Evolutionary conservation across 208 protist species (phyloP).

Genomic region (Naegleria fowleri): DNA sequence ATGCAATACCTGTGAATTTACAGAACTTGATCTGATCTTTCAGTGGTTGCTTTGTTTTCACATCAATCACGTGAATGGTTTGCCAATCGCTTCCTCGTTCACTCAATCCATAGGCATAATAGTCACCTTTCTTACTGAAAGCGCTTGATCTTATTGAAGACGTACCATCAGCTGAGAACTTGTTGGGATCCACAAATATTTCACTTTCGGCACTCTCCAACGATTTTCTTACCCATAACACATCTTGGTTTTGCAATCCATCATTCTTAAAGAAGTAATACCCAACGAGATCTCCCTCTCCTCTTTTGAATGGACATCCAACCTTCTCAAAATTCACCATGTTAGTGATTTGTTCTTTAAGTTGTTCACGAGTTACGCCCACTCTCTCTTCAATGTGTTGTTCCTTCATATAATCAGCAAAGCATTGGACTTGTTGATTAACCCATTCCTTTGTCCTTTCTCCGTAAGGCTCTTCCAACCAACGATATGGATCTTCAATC

Average conservation of each 20-base stretch:
- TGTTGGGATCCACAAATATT: conserved; percentile 82
- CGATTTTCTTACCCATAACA: conserved; percentile 53
- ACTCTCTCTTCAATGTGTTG: not conserved
- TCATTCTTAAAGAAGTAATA: conserved; percentile 82
- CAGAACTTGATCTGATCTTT: conserved; percentile 64
- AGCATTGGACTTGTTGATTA: conserved; percentile 64
- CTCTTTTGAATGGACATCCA: conserved; percentile 54
- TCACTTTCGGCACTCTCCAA: conserved; percentile 43
- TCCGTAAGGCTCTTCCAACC: conserved; percentile 76
- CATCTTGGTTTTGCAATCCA: conserved; percentile 78
- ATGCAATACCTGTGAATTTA: conserved; percentile 77
- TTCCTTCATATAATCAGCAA: conserved; percentile 55
- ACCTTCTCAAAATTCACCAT: conserved; percentile 72
- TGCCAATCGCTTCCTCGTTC: conserved; percentile 82
- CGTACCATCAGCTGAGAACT: conserved; percentile 70
- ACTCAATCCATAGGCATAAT: conserved; percentile 72
- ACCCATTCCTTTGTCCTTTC: conserved; percentile 77
- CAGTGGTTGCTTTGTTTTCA: conserved; percentile 53
- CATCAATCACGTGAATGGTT: conserved; percentile 63
- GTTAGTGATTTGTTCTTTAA: conserved; percentile 17
- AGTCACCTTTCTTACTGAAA: conserved; percentile 65
- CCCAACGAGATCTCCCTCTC: conserved; percentile 64
- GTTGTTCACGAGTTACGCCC: not conserved
- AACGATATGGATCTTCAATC: conserved; percentile 69
- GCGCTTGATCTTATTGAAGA: conserved; percentile 52